These are phyloP conservation scores for Hygrophoropsis aurantiaca DNA, from an alignment of 768 basidiomycete species.

Conservation along the genomic window DNA sequence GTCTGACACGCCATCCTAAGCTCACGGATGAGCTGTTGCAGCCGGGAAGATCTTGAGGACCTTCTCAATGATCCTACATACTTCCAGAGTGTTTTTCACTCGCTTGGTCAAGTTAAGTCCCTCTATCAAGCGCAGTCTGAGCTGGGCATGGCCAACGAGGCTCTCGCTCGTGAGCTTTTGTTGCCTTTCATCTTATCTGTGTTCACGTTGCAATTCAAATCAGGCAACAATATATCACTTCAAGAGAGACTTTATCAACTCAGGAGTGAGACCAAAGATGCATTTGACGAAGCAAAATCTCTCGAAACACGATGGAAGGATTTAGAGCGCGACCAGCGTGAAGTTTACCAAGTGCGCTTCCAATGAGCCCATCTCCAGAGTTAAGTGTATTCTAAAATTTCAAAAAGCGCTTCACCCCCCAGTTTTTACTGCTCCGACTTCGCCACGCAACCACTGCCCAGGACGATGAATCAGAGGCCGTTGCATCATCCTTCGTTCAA, in stretches of 20 bases:
- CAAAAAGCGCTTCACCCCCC: slow-evolving; percentile 76
- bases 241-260: slow-evolving; percentile 76
- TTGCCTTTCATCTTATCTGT: slow-evolving; percentile 2
- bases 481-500: slow-evolving; percentile 83
- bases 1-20: neutral
- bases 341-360: slow-evolving; percentile 75
- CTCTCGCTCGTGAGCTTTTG: slow-evolving; percentile 71
- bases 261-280: slow-evolving; percentile 79
- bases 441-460: slow-evolving; percentile 87
- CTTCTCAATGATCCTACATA: slow-evolving; percentile 77
- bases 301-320: slow-evolving; percentile 85
- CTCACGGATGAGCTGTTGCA: slow-evolving; percentile 31
- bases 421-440: slow-evolving; percentile 86
- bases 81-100: slow-evolving; percentile 87
- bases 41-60: slow-evolving; percentile 90
- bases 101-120: slow-evolving; percentile 68
- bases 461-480: slow-evolving; percentile 83
- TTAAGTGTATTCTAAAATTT: slow-evolving; percentile 8
- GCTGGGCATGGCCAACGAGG: slow-evolving; percentile 81
- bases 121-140: slow-evolving; percentile 77
- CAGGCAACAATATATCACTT: slow-evolving; percentile 74
- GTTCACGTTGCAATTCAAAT: slow-evolving; percentile 5
- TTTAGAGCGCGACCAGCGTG: slow-evolving; percentile 83
- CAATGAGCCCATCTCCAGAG: neutral
- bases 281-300: slow-evolving; percentile 83